Percentiles rank a stretch among this genome's conserved stretches.
phyloP scores from a whole-genome alignment of 1,284 basidiomycete species.

The Xerocomus minutiporus region DNA sequence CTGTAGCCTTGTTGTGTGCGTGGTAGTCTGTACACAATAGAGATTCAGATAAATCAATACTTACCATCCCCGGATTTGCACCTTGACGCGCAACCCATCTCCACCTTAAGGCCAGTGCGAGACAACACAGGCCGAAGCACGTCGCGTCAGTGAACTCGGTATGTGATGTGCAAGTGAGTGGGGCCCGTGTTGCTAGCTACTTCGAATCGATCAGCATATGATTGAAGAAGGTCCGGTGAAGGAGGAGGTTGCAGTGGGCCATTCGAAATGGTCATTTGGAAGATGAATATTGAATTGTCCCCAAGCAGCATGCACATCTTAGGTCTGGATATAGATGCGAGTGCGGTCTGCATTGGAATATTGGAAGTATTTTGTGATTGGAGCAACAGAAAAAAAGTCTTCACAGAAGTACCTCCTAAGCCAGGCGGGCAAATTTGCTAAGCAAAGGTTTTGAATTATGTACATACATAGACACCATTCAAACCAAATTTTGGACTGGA shows the following conservation, averaged over 20 bases:
- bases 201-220: neutral
- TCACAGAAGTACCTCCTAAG: neutral
- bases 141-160: neutral
- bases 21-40: neutral
- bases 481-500: neutral
- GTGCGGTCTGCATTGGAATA: neutral
- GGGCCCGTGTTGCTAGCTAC: neutral
- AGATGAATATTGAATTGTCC: neutral
- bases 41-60: neutral
- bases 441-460: neutral
- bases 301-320: neutral
- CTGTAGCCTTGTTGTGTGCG: neutral
- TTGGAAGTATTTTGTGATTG: neutral
- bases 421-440: neutral
- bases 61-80: constrained; percentile 4
- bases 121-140: neutral
- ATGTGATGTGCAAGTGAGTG: neutral
- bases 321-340: neutral
- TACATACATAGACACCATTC: neutral
- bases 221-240: neutral
- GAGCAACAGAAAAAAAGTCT: neutral
- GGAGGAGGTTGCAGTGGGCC: neutral
- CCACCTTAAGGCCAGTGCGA: neutral
- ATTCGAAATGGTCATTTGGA: neutral
- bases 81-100: neutral